Evolutionary conservation across 2,329 filamentous ascomycete genomes (phyloP), one percentile per base, ranked within the genome.

Genomic region (Diaporthe longicolla): DNA sequence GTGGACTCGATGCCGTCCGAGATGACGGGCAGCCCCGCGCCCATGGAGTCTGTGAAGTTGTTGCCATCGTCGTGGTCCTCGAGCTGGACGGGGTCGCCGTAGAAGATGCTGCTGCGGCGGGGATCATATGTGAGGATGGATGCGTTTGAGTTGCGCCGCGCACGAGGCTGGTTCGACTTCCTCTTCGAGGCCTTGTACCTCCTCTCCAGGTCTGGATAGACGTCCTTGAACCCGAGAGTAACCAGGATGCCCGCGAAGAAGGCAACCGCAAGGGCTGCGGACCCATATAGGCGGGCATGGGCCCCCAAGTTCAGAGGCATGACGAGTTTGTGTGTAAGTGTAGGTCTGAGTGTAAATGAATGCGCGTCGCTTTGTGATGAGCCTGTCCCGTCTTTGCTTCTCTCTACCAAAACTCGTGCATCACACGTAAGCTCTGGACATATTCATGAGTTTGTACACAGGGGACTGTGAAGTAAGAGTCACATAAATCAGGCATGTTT

Each of bases 1-100:
- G 93, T 94, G 59, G 93, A 94, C 82, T 97, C 95, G 75, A 99
- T 94, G 24, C 97, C 97, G 72, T 94, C 90, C 19, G 91, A 90
- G 72, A 96, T 90, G 74, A 81, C 77, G 48, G 80, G 66, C 40
- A 77, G 68, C 66, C 78, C 52, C 74, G 74, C 68, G 77, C 71
- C 70, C 77, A 76, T 59, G 75, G 76, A 19, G 40, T 76, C 24
- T 37, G 76, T 71, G 29, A 72, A 71, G 55, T 77, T 80, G 78
- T 75, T 78, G 65, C 78, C 80, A 19, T 72, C 78, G 71, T 78
- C 89, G 75, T 86, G 87, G 79, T 92, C 89, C 78, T 91, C 87
- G 24, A 92, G 87, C 55, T 85, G 82, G 8, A 92, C 84, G 3
- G 88, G 87, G 21, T 83, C 82, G 81, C 68, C 72, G 37, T 85